These are phyloP conservation scores for Fraxinus angustifolia DNA, from an alignment of 305 asterid species.

Conservation along the genomic window DNA sequence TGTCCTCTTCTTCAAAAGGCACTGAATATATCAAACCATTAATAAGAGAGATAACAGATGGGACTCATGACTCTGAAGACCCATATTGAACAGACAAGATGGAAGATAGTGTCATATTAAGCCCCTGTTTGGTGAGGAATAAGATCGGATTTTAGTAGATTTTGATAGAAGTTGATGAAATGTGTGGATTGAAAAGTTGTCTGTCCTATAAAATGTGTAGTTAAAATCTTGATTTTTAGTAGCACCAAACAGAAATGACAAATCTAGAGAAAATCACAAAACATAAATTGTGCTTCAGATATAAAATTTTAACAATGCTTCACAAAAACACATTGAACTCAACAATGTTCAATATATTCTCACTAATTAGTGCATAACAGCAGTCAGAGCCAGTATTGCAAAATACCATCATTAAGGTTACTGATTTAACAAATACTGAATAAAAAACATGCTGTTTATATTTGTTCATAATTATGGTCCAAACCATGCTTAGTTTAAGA, in stretches of 20 bases:
- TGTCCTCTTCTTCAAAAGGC: constrained; percentile 94
- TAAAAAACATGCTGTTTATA: not conserved
- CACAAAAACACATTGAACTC: not conserved
- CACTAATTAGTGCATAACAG: not conserved
- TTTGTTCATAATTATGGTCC: not conserved
- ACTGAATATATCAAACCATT: constrained; percentile 42
- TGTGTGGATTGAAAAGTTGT: too few species aligned
- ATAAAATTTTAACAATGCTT: not conserved
- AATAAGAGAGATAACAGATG: constrained; percentile 15
- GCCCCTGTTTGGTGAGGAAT: too few species aligned
- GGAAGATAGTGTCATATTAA: not conserved
- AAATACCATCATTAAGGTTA: not conserved
- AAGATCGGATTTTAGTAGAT: too few species aligned
- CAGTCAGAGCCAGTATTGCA: not conserved
- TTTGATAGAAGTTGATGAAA: too few species aligned
- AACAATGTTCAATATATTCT: not conserved
- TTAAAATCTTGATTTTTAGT: too few species aligned
- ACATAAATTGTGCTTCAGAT: not conserved
- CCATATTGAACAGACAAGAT: not conserved
- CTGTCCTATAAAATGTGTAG: too few species aligned
- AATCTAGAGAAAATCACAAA: not conserved
- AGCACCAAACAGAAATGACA: not conserved
- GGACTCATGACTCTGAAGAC: not conserved
- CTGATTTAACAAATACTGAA: not conserved
- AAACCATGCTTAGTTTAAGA: not conserved